Percentiles rank a stretch among this genome's conserved stretches.
Conservation (phyloP, 1,284 basidiomycete genomes). For the Sanghuangporus sanghuang region DNA sequence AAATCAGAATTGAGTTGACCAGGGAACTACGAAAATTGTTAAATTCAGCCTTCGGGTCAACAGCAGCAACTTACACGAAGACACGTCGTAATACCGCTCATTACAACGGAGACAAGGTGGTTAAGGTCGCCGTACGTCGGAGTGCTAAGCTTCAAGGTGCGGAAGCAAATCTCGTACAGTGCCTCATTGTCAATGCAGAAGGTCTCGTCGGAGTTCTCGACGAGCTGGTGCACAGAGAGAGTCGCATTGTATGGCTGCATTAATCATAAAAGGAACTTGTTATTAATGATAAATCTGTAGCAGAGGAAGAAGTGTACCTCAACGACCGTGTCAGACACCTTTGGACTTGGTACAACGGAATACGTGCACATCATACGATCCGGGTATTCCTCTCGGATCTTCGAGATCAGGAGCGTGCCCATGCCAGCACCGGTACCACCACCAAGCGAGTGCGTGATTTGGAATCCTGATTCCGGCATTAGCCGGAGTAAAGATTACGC, state of each 20-base stretch:
- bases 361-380: conserved; percentile 94
- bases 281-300: neutral
- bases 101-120: conserved; percentile 95
- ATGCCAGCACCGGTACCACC: conserved; percentile 91
- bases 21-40: conserved; percentile 64
- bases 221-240: conserved; percentile 89
- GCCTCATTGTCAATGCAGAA: conserved; percentile 97
- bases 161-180: conserved; percentile 97
- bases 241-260: conserved; percentile 95
- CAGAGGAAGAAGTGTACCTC: conserved; percentile 1
- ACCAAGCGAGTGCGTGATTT: conserved; percentile 91
- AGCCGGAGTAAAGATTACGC: conserved; percentile 78
- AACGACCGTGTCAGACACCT: conserved; percentile 37
- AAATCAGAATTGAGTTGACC: conserved; percentile 98
- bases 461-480: conserved; percentile 51
- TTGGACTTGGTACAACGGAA: conserved; percentile 88
- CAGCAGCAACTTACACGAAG: conserved; percentile 45
- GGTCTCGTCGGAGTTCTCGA: conserved; percentile 88
- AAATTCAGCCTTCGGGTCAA: conserved; percentile 2
- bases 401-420: conserved; percentile 78
- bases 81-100: conserved; percentile 96
- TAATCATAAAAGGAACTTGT: conserved; percentile 70
- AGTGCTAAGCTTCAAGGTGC: conserved; percentile 89
- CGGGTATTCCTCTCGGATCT: conserved; percentile 88
- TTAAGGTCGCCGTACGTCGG: conserved; percentile 97